Percentiles rank a stretch among this genome's conserved stretches.
Evolutionary conservation across 495 filamentous ascomycete species (phyloP).

Genomic region (Podospora sp.): DNA sequence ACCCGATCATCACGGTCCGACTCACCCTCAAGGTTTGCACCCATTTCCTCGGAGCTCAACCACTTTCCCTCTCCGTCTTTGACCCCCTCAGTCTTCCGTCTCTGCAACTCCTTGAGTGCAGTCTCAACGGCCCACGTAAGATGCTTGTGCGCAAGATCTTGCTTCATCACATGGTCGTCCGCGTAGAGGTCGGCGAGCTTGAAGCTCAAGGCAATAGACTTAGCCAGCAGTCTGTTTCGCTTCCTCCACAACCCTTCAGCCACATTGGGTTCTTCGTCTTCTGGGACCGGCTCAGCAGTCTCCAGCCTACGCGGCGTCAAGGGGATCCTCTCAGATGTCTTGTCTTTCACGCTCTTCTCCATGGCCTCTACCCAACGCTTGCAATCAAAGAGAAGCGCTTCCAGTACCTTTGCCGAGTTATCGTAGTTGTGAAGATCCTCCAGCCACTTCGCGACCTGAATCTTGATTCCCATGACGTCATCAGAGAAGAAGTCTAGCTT

Average conservation of each 20-base stretch:
- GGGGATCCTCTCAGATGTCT: constrained; percentile 40
- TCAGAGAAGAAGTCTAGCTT: constrained; percentile 85
- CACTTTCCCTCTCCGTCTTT: constrained; percentile 69
- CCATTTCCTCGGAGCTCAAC: constrained; percentile 72
- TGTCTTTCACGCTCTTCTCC: constrained; percentile 55
- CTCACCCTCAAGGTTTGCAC: constrained; percentile 69
- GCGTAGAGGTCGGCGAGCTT: constrained; percentile 83
- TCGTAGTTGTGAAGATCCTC: constrained; percentile 69
- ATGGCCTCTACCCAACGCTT: constrained; percentile 62
- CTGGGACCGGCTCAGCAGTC: constrained; percentile 25
- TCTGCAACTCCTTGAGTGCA: constrained; percentile 68
- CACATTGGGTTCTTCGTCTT: constrained; percentile 24
- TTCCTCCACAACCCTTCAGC: constrained; percentile 59
- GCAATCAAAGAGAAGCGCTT: constrained; percentile 64
- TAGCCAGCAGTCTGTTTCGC: constrained; percentile 69
- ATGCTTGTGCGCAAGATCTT: constrained; percentile 68
- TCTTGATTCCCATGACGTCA: constrained; percentile 85
- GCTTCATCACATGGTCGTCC: constrained; percentile 58
- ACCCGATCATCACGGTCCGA: constrained; percentile 1
- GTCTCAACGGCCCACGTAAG: constrained; percentile 85
- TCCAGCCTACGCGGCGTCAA: constrained; percentile 11
- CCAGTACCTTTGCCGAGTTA: constrained; percentile 72
- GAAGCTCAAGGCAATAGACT: constrained; percentile 70
- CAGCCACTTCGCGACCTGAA: constrained; percentile 75
- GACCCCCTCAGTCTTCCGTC: constrained; percentile 64